Conservation (phyloP, 257 asterid genomes). For the Solanum chilense region DNA sequence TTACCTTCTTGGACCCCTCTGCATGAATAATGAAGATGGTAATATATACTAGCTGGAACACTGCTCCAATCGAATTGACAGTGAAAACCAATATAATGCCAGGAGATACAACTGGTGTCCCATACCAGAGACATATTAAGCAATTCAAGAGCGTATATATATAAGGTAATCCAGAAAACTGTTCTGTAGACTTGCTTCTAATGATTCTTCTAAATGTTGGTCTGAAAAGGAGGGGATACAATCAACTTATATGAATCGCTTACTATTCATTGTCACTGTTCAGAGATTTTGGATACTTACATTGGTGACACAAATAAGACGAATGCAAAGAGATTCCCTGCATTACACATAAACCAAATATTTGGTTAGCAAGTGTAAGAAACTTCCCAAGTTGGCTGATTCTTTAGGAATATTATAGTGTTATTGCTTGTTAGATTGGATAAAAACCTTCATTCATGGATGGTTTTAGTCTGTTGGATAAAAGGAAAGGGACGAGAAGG, state of each 20-base stretch:
- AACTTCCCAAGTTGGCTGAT: background rate
- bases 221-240: conserved; percentile 22
- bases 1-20: conserved; percentile 44
- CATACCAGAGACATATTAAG: conserved; percentile 86
- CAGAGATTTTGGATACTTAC: conserved; percentile 32
- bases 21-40: conserved; percentile 48
- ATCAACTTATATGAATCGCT: background rate
- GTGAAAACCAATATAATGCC: conserved; percentile 57
- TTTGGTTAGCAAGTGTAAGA: background rate
- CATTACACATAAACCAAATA: conserved; percentile 5
- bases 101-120: conserved; percentile 56
- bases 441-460: background rate
- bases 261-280: background rate
- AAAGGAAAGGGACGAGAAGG: background rate
- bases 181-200: conserved; percentile 65
- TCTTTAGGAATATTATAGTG: background rate
- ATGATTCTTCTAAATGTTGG: conserved; percentile 74
- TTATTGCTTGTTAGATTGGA: background rate
- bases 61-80: conserved; percentile 73
- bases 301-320: conserved; percentile 73
- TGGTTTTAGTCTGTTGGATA: background rate
- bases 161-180: conserved; percentile 81
- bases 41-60: conserved; percentile 61
- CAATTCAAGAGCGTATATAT: conserved; percentile 75
- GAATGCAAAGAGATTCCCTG: conserved; percentile 82